Evolutionary conservation across 2,329 filamentous ascomycete species (phyloP).

Genomic region (Achaetomium macrosporum): DNA sequence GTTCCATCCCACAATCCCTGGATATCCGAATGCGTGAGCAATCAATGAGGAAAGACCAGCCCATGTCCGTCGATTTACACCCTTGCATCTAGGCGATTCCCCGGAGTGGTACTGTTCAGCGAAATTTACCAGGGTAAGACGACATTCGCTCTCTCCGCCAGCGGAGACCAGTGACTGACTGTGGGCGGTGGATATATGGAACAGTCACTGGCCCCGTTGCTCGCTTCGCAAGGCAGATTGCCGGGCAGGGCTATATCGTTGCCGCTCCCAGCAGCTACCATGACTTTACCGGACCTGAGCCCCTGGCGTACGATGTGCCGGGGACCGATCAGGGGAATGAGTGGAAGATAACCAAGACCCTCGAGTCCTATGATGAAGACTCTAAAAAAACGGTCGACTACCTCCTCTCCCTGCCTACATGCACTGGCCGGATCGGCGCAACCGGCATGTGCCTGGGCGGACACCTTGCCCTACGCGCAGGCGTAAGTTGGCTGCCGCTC

Average conservation of each 20-base stretch:
- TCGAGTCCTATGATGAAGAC: conserved; percentile 82
- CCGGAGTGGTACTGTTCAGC: conserved; percentile 81
- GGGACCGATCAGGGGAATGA: conserved; percentile 85
- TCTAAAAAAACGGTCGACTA: conserved; percentile 61
- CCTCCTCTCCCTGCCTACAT: conserved; percentile 66
- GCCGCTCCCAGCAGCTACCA: conserved; percentile 88
- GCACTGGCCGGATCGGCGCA: conserved; percentile 71
- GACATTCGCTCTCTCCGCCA: background rate
- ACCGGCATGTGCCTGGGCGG: conserved; percentile 93
- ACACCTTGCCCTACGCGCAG: conserved; percentile 64
- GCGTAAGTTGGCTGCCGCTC: conserved; percentile 34
- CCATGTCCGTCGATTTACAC: conserved; percentile 3
- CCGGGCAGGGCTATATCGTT: conserved; percentile 88
- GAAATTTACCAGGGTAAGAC: conserved; percentile 87
- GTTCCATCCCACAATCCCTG: conserved; percentile 78
- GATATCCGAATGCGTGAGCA: conserved; percentile 75
- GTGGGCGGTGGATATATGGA: background rate
- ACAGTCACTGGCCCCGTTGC: conserved; percentile 83
- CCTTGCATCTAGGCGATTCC: conserved; percentile 54
- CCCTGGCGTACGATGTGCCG: conserved; percentile 77
- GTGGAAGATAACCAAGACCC: conserved; percentile 79
- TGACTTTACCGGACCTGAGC: conserved; percentile 81
- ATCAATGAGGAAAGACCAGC: background rate
- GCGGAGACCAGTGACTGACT: background rate
- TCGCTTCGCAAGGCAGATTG: conserved; percentile 86